Evolutionary conservation across 805 yeast genomes (phyloP).

Genomic region (Saccharomyces cerevisiae): DNA sequence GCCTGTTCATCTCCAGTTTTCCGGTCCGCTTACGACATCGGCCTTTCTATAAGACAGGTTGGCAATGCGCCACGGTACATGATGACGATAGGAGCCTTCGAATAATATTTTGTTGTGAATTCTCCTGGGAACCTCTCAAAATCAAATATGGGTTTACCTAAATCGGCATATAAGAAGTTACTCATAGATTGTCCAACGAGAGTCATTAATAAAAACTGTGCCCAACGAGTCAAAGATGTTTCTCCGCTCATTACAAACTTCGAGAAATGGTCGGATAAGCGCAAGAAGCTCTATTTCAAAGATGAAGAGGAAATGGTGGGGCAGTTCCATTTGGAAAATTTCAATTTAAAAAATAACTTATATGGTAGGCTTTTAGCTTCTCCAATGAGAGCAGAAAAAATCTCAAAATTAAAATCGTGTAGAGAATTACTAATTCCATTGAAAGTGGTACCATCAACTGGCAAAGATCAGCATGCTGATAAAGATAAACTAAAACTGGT

Average conservation of each 20-base stretch:
- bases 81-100: neutral
- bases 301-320: slow-evolving; percentile 2
- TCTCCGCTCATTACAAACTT: slow-evolving; percentile 27
- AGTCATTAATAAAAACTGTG: neutral
- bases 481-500: slow-evolving; percentile 8
- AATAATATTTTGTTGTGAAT: neutral
- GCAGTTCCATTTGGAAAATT: slow-evolving; percentile 1
- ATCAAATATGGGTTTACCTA: neutral
- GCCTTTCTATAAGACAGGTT: neutral
- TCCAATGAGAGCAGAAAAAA: slow-evolving; percentile 36
- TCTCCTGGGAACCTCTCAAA: neutral
- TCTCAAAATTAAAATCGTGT: slow-evolving; percentile 33
- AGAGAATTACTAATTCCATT: slow-evolving; percentile 32
- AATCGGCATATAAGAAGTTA: neutral
- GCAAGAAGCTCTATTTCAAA: slow-evolving; percentile 14
- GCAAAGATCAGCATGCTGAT: slow-evolving; percentile 6
- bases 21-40: neutral
- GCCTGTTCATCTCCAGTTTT: neutral
- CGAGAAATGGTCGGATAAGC: slow-evolving; percentile 31
- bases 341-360: slow-evolving; percentile 27
- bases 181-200: neutral
- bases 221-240: neutral
- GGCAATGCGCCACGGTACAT: neutral
- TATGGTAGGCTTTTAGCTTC: slow-evolving; percentile 36
- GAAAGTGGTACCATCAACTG: slow-evolving; percentile 12